Evolutionary conservation across 805 yeast genomes (phyloP), one percentile per base, ranked within the genome.

Genomic region (Metschnikowia picachoensis): DNA sequence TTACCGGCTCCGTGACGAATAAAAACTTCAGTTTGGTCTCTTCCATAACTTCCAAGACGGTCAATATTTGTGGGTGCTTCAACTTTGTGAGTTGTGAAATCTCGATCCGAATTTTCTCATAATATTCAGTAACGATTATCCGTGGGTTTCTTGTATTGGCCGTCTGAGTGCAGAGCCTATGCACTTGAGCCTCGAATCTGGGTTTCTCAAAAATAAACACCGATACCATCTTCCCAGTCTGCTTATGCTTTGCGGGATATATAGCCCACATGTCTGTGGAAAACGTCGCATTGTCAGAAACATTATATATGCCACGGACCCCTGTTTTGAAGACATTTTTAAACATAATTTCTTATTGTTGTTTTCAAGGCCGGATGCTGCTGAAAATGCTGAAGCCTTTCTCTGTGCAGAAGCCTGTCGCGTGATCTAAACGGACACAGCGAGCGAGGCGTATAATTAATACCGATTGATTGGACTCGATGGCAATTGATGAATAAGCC

Each of bases 131-230:
- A 40, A 81, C 61, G 29, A 76, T 66, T 37, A 73, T 76, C 48
- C 77, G 80, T 20, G 77, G 75, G 46, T 67, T 70, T 45, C 65
- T 65, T 33, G 80, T 68, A 32, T 57, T 55, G 2, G 67, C 56
- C 20, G 60, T 49, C 27, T 55, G 58, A 20, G 63, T 51, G 38
- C 66, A 57, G 46, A 79, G 68, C 40, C 64, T 57, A 12, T 67
- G 52, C 25, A 90, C 61, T 45, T 69, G 68, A 7, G 76, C 62
- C 53, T 87, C 91, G 52, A 87, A 80, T 45, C 79, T 82, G 59
- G 82, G 79, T 68, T 90, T 91, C 62, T 86, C 96, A 59, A 90
- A 87, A 29, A 86, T 82, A 67, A 94, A 90, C 10, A 92, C 95
- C 2, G 96, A 86, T 2, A 82, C 95, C 47, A 72, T 65, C 39